These are phyloP conservation scores for Bryum argenteum DNA, from an alignment of 225 moss, liverwort and hornwort genomes.

Conservation along the genomic window DNA sequence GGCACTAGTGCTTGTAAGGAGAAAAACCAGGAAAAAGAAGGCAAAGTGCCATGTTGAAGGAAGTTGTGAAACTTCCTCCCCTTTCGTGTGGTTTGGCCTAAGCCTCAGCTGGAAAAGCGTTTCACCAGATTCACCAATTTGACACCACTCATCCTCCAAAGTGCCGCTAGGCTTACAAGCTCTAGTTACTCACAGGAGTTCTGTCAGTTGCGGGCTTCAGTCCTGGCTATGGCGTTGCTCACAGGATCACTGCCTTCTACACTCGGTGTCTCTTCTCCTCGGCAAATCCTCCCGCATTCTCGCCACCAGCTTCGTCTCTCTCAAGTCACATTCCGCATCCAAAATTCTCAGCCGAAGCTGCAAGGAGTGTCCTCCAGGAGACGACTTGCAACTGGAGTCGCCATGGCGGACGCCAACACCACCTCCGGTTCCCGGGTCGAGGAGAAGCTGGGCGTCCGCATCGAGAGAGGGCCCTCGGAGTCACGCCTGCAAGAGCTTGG, in stretches of 20 bases:
- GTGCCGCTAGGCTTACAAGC: not conserved
- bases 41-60: no score
- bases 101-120: no score
- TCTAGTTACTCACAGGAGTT: not conserved
- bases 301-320: slow-evolving; percentile 9
- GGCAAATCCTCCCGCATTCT: not conserved
- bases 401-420: slow-evolving; percentile 44
- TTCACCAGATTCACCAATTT: no score
- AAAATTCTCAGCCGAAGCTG: not conserved
- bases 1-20: no score
- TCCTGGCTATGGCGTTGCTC: slow-evolving; percentile 33
- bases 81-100: no score
- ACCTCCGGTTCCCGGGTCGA: slow-evolving; percentile 47
- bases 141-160: no score
- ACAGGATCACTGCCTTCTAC: slow-evolving; percentile 12
- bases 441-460: slow-evolving; percentile 59
- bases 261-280: not conserved
- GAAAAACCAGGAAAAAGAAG: no score
- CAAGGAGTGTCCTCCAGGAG: not conserved
- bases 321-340: not conserved
- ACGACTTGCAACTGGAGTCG: not conserved
- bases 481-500: slow-evolving; percentile 57
- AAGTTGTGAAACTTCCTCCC: no score
- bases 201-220: not conserved
- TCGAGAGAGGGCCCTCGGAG: slow-evolving; percentile 51